Base-by-base conservation (phyloP, 169 alveolate species). In the Cryptosporidium tyzzeri region DNA sequence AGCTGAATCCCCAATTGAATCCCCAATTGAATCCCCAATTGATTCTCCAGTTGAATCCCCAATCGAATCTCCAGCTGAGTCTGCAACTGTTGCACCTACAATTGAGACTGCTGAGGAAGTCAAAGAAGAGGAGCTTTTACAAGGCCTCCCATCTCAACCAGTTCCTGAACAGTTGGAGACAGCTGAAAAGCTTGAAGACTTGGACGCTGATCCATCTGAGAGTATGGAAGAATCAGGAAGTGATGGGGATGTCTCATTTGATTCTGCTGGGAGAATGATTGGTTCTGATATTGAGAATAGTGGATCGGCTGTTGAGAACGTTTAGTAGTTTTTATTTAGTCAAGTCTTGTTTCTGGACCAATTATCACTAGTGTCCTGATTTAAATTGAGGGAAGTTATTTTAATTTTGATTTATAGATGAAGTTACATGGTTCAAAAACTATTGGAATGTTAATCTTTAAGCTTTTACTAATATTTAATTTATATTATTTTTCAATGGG, bases 271-370 rank as follows among this genome's bases (percentile, higher is more conserved):
- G 10, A 26, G 75, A 37, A 7, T 61, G 23, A 59, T 80, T 18
- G 75, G 68, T 26, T 80, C 89, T 26, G 75, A 65, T 45, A n/a
- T 80, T 5, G 89, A 62, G 9, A 80, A 80, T 80, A 80, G 89
- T 80, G 89, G 89, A 26, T 80, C 89, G 10, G 29, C 10, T 8
- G 18, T 55, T 23, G 18, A 5, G 18, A 35, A 53, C 45, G 0
- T 4, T 53, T 0, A 23, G 45, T 45, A 58, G 67, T n/a, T 12
- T 7, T 10, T 31, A 31, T 55, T 55, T 55, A 55, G 35, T 55
- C 18, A 55, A 8, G 23, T 55, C 3, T 55, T 55, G 7, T 21
- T n/a, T 26, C 67, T 55, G n/a, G 67, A 1, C 35, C 18, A 55
- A 21, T 23, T 8, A 55, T n/a, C 14, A 23, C 0, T n/a, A 10